Percentiles rank a stretch among this genome's conserved stretches.
Conservation (phyloP, 1,284 basidiomycete species). For the Heterobasidion occidentale region DNA sequence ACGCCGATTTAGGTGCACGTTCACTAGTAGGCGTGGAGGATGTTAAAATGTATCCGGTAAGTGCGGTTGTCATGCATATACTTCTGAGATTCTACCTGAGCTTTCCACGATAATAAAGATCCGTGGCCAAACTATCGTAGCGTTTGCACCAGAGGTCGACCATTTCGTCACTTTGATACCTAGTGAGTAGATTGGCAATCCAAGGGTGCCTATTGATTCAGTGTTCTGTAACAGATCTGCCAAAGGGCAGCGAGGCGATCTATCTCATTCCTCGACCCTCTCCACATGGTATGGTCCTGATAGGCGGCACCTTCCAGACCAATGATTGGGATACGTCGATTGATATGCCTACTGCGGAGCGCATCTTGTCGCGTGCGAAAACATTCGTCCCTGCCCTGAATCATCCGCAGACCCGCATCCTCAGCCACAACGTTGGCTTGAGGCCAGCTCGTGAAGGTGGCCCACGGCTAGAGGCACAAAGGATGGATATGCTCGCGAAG, state of each 20-base stretch:
- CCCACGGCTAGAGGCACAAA: constrained; percentile 58
- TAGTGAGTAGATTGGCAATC: constrained; percentile 12
- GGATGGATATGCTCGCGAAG: constrained; percentile 30
- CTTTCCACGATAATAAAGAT: constrained; percentile 23
- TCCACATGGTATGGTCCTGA: constrained; percentile 29
- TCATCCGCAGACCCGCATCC: constrained; percentile 32
- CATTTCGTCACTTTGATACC: constrained; percentile 24
- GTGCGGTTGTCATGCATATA: not conserved
- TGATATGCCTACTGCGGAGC: constrained; percentile 30
- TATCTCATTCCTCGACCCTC: constrained; percentile 52
- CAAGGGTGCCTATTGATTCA: not conserved
- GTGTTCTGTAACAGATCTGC: not conserved
- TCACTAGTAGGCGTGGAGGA: constrained; percentile 79
- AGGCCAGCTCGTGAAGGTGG: constrained; percentile 66
- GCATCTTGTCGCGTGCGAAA: constrained; percentile 37
- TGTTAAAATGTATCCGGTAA: constrained; percentile 51
- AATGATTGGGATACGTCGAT: constrained; percentile 42
- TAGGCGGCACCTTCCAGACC: constrained; percentile 48
- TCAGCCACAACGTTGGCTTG: constrained; percentile 61
- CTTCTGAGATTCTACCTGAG: not conserved
- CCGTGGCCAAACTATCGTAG: constrained; percentile 79
- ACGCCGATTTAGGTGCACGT: constrained; percentile 44
- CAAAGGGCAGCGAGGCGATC: constrained; percentile 19
- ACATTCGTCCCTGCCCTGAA: constrained; percentile 28
- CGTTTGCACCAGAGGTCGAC: constrained; percentile 57